Evolutionary conservation across 257 asterid species (phyloP).

Genomic region (Primulina tabacum): DNA sequence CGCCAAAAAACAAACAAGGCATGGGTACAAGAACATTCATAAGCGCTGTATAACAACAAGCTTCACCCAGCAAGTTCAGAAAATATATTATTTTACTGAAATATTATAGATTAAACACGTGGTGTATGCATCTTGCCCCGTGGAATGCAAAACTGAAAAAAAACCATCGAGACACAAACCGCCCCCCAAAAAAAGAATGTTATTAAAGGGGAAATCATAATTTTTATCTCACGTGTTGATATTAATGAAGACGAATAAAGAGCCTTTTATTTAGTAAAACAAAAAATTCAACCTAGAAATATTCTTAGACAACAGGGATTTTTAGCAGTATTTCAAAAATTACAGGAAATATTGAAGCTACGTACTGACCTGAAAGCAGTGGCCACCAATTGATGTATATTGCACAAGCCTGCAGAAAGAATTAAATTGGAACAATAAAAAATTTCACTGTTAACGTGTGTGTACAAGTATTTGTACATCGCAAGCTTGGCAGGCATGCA

Average conservation of each 20-base stretch:
- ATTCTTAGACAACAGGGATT: not conserved
- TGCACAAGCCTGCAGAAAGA: conserved; percentile 78
- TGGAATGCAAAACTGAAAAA: no score
- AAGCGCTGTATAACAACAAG: no score
- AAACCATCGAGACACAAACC: no score
- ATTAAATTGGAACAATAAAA: conserved; percentile 10
- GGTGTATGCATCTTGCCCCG: no score
- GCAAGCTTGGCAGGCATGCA: not conserved
- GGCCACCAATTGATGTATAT: conserved; percentile 99
- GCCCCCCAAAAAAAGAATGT: no score
- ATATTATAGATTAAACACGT: no score
- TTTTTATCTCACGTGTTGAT: no score
- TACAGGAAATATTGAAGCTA: conserved; percentile 2
- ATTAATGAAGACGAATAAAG: no score
- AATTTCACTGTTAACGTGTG: conserved; percentile 9
- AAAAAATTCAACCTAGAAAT: not conserved
- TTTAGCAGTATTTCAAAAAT: not conserved
- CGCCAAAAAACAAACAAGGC: conserved; percentile 95
- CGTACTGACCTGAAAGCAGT: conserved; percentile 76
- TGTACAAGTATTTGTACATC: conserved; percentile 12
- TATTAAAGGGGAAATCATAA: no score
- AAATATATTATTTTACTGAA: no score
- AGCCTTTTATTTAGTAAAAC: not conserved
- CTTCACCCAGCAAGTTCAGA: no score
- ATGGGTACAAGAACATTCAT: no score